phyloP scores from a whole-genome alignment of 768 basidiomycete genomes.

The Russula lepida region DNA sequence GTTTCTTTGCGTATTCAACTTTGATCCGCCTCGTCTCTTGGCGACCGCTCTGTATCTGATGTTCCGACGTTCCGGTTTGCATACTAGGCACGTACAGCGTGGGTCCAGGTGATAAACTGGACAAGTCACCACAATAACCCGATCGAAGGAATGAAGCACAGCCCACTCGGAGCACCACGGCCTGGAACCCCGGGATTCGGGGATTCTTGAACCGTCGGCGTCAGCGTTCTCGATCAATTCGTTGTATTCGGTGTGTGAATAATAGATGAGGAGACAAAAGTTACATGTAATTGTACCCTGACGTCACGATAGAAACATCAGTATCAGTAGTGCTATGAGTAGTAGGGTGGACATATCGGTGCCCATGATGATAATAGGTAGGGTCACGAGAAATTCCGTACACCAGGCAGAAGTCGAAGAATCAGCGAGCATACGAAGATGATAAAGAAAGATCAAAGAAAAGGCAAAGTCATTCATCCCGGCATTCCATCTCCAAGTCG shows the following conservation, averaged over 20 bases:
- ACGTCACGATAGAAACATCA: not conserved
- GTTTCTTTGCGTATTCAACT: not conserved
- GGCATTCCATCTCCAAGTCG: no score
- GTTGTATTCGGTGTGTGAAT: not conserved
- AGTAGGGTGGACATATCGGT: not conserved
- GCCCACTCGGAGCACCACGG: no score
- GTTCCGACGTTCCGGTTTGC: no score
- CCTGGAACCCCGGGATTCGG: not conserved
- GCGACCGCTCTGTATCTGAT: not conserved
- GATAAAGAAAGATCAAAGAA: not conserved
- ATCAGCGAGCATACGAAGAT: not conserved
- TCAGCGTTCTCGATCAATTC: not conserved
- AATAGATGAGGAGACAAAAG: not conserved
- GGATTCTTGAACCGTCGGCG: not conserved
- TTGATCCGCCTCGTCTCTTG: not conserved
- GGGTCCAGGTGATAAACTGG: no score
- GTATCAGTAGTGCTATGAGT: not conserved
- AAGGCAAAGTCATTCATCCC: not conserved
- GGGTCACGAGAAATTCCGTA: no score
- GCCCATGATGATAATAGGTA: not conserved
- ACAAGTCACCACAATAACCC: no score
- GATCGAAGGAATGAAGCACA: no score
- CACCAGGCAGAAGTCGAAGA: no score
- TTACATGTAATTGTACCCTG: not conserved
- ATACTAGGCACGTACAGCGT: no score